These are phyloP conservation scores for Coniochaeta sp. DNA, from an alignment of 2,329 filamentous ascomycete species.

Conservation along the genomic window DNA sequence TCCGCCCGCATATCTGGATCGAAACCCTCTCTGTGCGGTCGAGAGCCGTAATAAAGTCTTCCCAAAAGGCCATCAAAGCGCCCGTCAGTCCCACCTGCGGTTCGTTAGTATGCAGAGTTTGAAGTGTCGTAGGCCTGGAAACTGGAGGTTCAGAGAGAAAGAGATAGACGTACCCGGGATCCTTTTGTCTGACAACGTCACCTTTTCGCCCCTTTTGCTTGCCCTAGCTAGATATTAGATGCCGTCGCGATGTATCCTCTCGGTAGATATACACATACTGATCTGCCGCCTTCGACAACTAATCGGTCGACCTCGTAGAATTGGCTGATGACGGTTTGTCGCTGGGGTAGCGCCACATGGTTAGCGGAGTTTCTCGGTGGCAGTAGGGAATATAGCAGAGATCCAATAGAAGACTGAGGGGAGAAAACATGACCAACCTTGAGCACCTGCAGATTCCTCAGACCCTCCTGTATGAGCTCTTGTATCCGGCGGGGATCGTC, in stretches of 20 bases:
- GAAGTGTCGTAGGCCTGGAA: neutral
- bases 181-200: conserved; percentile 1
- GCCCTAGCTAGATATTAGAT: conserved; percentile 1
- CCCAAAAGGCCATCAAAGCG: neutral
- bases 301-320: conserved; percentile 89
- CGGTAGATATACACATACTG: conserved; percentile 42
- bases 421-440: conserved; percentile 67
- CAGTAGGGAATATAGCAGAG: neutral
- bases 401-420: neutral
- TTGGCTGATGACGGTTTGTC: conserved; percentile 90
- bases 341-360: conserved; percentile 43
- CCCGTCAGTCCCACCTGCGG: neutral
- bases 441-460: conserved; percentile 80
- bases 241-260: neutral
- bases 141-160: neutral
- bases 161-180: neutral
- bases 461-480: conserved; percentile 80
- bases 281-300: conserved; percentile 83
- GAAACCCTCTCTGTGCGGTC: neutral
- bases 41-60: neutral
- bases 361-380: neutral
- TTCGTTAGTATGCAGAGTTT: neutral
- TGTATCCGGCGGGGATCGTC: conserved; percentile 72
- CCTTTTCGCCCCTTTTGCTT: neutral
- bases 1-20: neutral